Evolutionary conservation across 1,284 basidiomycete genomes (phyloP).

Genomic region (Abortiporus biennis): DNA sequence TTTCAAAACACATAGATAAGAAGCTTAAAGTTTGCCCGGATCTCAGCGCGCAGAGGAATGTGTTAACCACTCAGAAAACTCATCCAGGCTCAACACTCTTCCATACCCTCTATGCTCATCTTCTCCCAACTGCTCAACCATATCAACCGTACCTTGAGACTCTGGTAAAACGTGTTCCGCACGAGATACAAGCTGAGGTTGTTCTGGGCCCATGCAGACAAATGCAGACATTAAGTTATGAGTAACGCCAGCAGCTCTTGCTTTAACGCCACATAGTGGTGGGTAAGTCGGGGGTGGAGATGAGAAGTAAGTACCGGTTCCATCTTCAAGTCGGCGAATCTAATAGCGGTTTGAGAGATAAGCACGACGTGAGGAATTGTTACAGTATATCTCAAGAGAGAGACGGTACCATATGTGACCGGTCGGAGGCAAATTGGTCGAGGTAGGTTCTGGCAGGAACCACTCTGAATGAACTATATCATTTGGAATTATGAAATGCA

Average conservation of each 20-base stretch:
- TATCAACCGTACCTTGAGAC: too few relatives aligned
- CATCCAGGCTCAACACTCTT: too few relatives aligned
- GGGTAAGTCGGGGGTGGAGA: slow-evolving; percentile 51
- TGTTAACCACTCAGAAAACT: too few relatives aligned
- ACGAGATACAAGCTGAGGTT: too few relatives aligned
- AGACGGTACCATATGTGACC: slow-evolving; percentile 65
- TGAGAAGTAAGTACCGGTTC: slow-evolving; percentile 14
- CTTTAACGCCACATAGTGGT: slow-evolving; percentile 41
- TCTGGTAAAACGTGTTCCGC: too few relatives aligned
- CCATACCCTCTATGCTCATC: too few relatives aligned
- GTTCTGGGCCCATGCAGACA: slow-evolving; percentile 44
- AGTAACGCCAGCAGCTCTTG: slow-evolving; percentile 31
- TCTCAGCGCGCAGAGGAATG: too few relatives aligned
- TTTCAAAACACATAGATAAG: too few relatives aligned
- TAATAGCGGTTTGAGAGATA: not conserved
- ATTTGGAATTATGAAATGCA: too few relatives aligned
- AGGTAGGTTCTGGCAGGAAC: slow-evolving; percentile 47
- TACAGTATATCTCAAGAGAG: not conserved
- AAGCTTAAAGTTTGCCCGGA: too few relatives aligned
- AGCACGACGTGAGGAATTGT: not conserved
- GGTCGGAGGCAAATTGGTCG: slow-evolving; percentile 65
- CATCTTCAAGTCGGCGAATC: not conserved
- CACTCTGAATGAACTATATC: slow-evolving; percentile 36
- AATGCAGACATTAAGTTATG: slow-evolving; percentile 61
- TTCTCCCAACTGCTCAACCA: too few relatives aligned